phyloP scores from a whole-genome alignment of 352 stramenopile species.

The Blastocystis sp. region DNA sequence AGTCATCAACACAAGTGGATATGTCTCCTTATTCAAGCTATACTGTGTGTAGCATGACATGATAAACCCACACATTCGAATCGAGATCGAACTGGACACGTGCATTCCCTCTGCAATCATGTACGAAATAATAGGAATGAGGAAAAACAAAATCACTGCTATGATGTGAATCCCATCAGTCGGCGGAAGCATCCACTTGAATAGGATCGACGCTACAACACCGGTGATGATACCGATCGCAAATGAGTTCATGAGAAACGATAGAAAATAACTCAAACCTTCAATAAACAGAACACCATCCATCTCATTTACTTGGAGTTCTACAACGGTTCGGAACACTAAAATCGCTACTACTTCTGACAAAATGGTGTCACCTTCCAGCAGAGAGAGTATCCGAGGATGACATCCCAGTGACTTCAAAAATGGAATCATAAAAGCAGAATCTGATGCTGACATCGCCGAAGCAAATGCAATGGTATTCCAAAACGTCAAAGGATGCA shows the following conservation, averaged over 20 bases:
- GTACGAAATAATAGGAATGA: neutral
- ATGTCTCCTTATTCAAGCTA: neutral
- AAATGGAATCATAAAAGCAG: constrained; percentile 14
- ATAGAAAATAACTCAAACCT: neutral
- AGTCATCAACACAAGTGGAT: neutral
- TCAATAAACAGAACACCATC: neutral
- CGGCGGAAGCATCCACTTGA: neutral
- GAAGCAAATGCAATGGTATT: constrained; percentile 11
- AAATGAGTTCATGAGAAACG: constrained; percentile 22
- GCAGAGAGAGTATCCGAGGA: neutral
- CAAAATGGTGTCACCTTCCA: constrained; percentile 5
- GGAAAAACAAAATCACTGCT: neutral
- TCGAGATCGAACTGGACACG: neutral
- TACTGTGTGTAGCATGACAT: constrained; percentile 32
- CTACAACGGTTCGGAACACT: neutral
- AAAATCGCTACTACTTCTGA: constrained; percentile 11
- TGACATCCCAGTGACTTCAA: neutral
- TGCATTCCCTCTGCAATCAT: constrained; percentile 17
- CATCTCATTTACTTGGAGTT: neutral
- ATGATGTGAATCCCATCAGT: neutral
- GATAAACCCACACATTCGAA: constrained; percentile 30
- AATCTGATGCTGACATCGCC: neutral
- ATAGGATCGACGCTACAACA: neutral
- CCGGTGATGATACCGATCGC: neutral
- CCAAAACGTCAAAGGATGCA: constrained; percentile 6